Evolutionary conservation across 2,329 filamentous ascomycete genomes (phyloP), one percentile per base, ranked within the genome.

Genomic region (Colletotrichum sp.): DNA sequence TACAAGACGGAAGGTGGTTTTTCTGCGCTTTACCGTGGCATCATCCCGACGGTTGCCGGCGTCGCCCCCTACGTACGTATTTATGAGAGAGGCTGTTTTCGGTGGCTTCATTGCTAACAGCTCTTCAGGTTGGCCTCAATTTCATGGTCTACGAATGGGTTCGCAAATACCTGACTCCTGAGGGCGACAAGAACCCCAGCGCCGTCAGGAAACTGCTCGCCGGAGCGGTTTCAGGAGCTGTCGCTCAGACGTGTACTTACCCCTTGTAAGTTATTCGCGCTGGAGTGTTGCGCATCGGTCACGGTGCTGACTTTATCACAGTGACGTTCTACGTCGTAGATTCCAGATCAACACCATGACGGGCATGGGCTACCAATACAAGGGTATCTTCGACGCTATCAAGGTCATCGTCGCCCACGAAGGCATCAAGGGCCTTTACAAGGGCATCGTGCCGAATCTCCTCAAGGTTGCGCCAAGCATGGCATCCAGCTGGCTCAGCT

Each of bases 301-400:
- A 55, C 12, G 34, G 71, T 77, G 81, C 82, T 83, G 76, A 82
- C 34, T 68, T 16, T 12, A 22, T 7, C 64, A 15, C 11, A 97
- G 95, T 83, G 96, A 98, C 83, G 96, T 99, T 4, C 89, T 99
- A 71, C 95, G 97, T 36, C 93, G 97, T 76, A 92, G 97, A 67
- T 99, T 99, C 84, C 97, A 99, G 83, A 97, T 99, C 87, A 99
- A 99, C 86, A 98, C 97, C 70, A 99, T 99, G 97, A 95, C 95
- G 64, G 97, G 97, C 68, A 96, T 99, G 93, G 97, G 97, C 67
- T 99, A 98, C 86, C 92, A 96, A 83, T 99, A 99, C 88, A 96
- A 95, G 81, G 94, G 93, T 8, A 93, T 99, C 59, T 89, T 92
- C 77, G 95, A 98, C 82, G 97, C 97, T 5, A 88, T 99, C 78